Conservation (phyloP, 2,329 filamentous ascomycete species). For the Bipolaris sorokiniana region DNA sequence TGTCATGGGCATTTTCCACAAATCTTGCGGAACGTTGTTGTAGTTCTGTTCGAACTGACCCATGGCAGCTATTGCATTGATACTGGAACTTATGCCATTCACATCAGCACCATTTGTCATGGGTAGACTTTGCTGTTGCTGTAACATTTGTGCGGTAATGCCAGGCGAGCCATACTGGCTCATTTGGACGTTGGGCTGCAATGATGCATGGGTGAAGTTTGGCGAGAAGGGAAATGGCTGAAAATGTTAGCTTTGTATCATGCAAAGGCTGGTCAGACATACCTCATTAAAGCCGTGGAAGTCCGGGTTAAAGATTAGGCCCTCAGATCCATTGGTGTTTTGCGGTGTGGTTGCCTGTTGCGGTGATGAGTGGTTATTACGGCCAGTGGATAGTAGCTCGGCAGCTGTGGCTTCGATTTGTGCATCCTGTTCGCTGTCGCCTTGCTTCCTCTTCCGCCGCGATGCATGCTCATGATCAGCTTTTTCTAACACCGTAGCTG, state of each 20-base stretch:
- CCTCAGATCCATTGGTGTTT: slow-evolving; percentile 20
- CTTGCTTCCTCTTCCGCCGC: slow-evolving; percentile 82
- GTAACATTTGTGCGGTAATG: slow-evolving; percentile 40
- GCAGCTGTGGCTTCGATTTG: slow-evolving; percentile 47
- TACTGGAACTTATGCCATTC: slow-evolving; percentile 32
- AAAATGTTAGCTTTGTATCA: slow-evolving; percentile 19
- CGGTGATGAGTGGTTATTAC: slow-evolving; percentile 38
- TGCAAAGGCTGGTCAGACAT: slow-evolving; percentile 5
- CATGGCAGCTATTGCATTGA: slow-evolving; percentile 42
- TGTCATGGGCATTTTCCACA: slow-evolving; percentile 96
- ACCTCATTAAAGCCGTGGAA: slow-evolving; percentile 49
- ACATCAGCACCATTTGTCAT: slow-evolving; percentile 32
- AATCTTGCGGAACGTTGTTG: slow-evolving; percentile 75
- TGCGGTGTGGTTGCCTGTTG: slow-evolving; percentile 31
- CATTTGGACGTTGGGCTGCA: slow-evolving; percentile 38
- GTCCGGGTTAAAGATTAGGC: slow-evolving; percentile 44
- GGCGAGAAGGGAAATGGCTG: slow-evolving; percentile 50
- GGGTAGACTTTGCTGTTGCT: slow-evolving; percentile 33
- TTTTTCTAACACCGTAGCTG: slow-evolving; percentile 87
- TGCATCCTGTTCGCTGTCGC: slow-evolving; percentile 56
- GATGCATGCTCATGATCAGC: slow-evolving; percentile 82
- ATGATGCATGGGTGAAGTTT: slow-evolving; percentile 48
- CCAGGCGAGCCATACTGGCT: slow-evolving; percentile 41
- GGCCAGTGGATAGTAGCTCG: slow-evolving; percentile 41
- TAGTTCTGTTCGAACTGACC: slow-evolving; percentile 78